Evolutionary conservation across 1,284 basidiomycete species (phyloP).

Genomic region (Entoloma clypeatum): DNA sequence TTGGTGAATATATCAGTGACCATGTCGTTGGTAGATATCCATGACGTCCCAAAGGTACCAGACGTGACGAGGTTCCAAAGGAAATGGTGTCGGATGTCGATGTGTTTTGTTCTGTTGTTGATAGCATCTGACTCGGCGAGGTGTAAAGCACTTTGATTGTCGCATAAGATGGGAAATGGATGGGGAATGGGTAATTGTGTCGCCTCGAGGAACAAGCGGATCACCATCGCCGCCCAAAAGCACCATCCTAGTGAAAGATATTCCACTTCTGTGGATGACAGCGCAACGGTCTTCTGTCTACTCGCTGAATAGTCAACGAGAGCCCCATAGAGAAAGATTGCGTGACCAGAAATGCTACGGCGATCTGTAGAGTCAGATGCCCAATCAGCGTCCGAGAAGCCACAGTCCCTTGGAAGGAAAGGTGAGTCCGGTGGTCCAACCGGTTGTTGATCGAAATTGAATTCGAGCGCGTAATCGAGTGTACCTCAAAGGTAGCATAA

Average conservation of each 20-base stretch:
- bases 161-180: slow-evolving; percentile 21
- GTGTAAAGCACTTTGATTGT: slow-evolving; percentile 21
- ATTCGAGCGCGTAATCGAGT: slow-evolving; percentile 4
- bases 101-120: slow-evolving; percentile 22
- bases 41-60: slow-evolving; percentile 7
- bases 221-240: slow-evolving; percentile 35
- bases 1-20: slow-evolving; percentile 22
- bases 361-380: slow-evolving; percentile 19
- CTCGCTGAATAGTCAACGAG: slow-evolving; percentile 37
- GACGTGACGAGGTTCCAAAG: slow-evolving; percentile 13
- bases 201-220: slow-evolving; percentile 29
- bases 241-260: slow-evolving; percentile 34
- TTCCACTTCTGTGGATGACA: slow-evolving; percentile 42
- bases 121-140: slow-evolving; percentile 20
- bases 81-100: slow-evolving; percentile 20
- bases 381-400: slow-evolving; percentile 24
- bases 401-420: slow-evolving; percentile 3
- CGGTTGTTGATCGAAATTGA: background rate
- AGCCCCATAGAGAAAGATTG: slow-evolving; percentile 24
- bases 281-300: slow-evolving; percentile 34
- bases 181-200: slow-evolving; percentile 13
- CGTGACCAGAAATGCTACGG: slow-evolving; percentile 25
- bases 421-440: background rate
- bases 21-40: slow-evolving; percentile 17
- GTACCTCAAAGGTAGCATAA: slow-evolving; percentile 5